Conservation (phyloP, 73 alveolate genomes). For the Symbiodinium pilosum region DNA sequence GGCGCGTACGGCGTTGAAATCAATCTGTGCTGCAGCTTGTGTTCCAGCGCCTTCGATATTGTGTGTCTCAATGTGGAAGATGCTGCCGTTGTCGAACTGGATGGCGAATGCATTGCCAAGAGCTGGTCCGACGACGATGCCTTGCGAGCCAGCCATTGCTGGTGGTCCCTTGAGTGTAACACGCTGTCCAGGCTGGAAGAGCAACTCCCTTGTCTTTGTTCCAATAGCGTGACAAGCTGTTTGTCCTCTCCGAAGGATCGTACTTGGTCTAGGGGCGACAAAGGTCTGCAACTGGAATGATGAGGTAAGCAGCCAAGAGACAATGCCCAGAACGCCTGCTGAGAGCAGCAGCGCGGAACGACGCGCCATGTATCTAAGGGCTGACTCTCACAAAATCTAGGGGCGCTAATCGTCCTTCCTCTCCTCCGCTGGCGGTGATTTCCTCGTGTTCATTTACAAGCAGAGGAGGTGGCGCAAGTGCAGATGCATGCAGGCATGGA, state of each 20-base stretch:
- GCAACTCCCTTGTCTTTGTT: background rate
- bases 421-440: too few relatives aligned
- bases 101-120: background rate
- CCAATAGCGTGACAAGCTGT: background rate
- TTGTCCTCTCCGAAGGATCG: background rate
- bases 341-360: conserved; percentile 1
- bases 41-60: background rate
- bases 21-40: background rate
- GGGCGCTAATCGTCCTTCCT: too few relatives aligned
- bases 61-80: background rate
- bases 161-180: background rate
- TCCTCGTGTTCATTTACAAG: too few relatives aligned
- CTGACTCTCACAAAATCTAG: background rate
- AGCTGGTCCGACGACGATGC: background rate
- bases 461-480: too few relatives aligned
- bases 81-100: conserved; percentile 10
- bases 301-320: conserved; percentile 1
- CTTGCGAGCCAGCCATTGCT: background rate
- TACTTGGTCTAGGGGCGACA: background rate
- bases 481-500: too few relatives aligned
- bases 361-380: background rate
- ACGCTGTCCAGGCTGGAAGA: conserved; percentile 17
- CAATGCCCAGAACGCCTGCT: background rate
- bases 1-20: conserved; percentile 15
- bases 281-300: background rate